A percentile compares a stretch with the other conserved stretches of the same genome.
phyloP scores from a whole-genome alignment of 805 yeast genomes.

The Yarrowia yakushimensis region DNA sequence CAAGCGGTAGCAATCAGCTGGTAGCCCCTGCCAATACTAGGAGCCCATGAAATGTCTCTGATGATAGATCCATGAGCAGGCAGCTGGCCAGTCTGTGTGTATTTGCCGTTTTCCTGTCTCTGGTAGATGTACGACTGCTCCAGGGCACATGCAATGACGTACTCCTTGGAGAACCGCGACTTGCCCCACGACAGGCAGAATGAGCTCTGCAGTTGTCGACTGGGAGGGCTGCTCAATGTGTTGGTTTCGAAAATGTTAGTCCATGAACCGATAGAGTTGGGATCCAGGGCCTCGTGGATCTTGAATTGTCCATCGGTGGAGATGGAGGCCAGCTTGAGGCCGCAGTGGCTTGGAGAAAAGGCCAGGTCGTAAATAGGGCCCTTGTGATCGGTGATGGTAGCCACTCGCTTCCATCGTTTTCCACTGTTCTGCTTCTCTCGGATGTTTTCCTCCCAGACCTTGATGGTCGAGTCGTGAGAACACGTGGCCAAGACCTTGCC shows the following conservation, averaged over 20 bases:
- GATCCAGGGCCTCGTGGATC: constrained; percentile 83
- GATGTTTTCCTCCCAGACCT: constrained; percentile 85
- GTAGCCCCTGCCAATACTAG: constrained; percentile 85
- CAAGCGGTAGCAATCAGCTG: constrained; percentile 93
- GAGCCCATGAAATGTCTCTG: constrained; percentile 93
- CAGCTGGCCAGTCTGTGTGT: constrained; percentile 50
- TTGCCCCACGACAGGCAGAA: constrained; percentile 91
- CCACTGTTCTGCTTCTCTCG: constrained; percentile 77
- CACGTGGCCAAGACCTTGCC: constrained; percentile 84
- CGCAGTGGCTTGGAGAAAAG: constrained; percentile 82
- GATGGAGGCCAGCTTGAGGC: constrained; percentile 76
- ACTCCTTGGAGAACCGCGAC: constrained; percentile 75
- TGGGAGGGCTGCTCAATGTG: constrained; percentile 61
- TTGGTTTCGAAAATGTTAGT: constrained; percentile 66
- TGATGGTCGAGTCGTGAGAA: constrained; percentile 84
- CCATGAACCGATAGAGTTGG: constrained; percentile 85
- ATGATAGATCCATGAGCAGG: constrained; percentile 86
- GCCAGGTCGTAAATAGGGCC: constrained; percentile 89
- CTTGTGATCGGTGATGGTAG: constrained; percentile 77
- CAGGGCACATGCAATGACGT: constrained; percentile 75
- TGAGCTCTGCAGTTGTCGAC: constrained; percentile 76
- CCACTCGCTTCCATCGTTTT: constrained; percentile 72
- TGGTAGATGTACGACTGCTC: constrained; percentile 83
- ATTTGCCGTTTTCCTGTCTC: constrained; percentile 48
- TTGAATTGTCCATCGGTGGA: constrained; percentile 86